Evolutionary conservation across 2,329 filamentous ascomycete species (phyloP), one percentile per base, ranked within the genome.

Genomic region (Metarhizium guizhouense): DNA sequence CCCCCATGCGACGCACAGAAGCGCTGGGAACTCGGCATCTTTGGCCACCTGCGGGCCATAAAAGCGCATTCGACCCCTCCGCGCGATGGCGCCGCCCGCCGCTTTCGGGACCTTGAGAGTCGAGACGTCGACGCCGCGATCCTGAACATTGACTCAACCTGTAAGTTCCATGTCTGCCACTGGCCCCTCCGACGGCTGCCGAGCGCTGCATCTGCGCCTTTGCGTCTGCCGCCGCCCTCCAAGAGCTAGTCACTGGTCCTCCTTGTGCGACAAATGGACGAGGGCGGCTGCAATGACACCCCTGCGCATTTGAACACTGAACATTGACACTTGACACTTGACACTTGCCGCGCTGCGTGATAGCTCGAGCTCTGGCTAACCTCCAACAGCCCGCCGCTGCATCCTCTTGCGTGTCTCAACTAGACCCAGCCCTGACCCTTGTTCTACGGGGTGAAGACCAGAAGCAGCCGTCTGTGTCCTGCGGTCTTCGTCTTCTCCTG

Each of bases 11-110:
- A n/a, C 13, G 43, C 40, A 6, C 34, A 47, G 14, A 34, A 29
- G 7, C 29, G 32, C 48, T 47, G 40, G 32, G 49, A 45, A 36
- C 47, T 50, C 53, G 52, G 20, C 42, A 49, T n/a, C 45, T 40
- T 45, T 45, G 34, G 34, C 52, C 16, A 14, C 49, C 4, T 20
- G 38, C 49, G 40, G 48, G 51, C 47, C 51, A 58, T 56, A 56
- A 58, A 58, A 58, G 32, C 51, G 43, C 40, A 38, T 47, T 47
- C 25, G 20, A 40, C 34, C 51, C 47, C 47, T 38, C 6, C 47
- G 16, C 36, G 30, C 53, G 11, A 7, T 40, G 34, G 29, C 40
- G 20, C 36, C 16, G 50, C 7, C 43, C 43, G 20, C 20, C 50
- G 13, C 13, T 25, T 25, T 25, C 25, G 25, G 25, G 25, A 25